Evolutionary conservation across 2,329 filamentous ascomycete genomes (phyloP).

Genomic region (Ceratocystis smalleyi): DNA sequence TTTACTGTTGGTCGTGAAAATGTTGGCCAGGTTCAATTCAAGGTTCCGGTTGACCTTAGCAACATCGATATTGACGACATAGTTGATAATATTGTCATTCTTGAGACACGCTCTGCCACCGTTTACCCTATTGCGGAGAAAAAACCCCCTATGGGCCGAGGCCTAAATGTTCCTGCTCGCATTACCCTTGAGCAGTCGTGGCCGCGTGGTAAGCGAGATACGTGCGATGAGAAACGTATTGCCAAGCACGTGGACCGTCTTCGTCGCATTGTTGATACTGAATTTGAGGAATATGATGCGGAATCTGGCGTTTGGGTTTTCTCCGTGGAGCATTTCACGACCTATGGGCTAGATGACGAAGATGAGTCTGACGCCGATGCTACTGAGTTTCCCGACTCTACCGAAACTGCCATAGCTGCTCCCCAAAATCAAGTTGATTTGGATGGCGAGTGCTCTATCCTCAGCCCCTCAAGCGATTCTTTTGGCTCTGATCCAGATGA

Average conservation of each 20-base stretch:
- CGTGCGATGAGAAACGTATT: constrained; percentile 45
- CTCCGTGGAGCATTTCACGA: constrained; percentile 89
- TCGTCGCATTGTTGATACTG: constrained; percentile 62
- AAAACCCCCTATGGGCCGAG: constrained; percentile 75
- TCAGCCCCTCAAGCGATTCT: constrained; percentile 17
- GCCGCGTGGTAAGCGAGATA: constrained; percentile 51
- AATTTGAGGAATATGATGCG: constrained; percentile 64
- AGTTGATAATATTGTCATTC: constrained; percentile 57
- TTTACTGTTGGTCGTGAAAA: constrained; percentile 73
- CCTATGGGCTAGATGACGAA: constrained; percentile 76
- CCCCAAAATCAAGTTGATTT: constrained; percentile 24
- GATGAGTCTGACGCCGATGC: constrained; percentile 39
- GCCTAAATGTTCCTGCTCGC: constrained; percentile 76
- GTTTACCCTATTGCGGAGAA: constrained; percentile 64
- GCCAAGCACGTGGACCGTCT: constrained; percentile 73
- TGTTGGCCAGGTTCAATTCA: constrained; percentile 70
- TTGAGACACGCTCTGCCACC: constrained; percentile 65
- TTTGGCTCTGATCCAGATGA: constrained; percentile 30
- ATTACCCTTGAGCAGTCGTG: constrained; percentile 88
- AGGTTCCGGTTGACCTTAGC: constrained; percentile 67
- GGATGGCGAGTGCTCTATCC: constrained; percentile 7
- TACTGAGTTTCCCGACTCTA: background rate
- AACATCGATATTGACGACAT: constrained; percentile 67
- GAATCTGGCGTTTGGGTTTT: constrained; percentile 81
- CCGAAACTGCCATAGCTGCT: background rate